Percentiles rank a stretch among this genome's conserved stretches.
Evolutionary conservation across 768 basidiomycete genomes (phyloP).

Genomic region (Tylopilus felleus): DNA sequence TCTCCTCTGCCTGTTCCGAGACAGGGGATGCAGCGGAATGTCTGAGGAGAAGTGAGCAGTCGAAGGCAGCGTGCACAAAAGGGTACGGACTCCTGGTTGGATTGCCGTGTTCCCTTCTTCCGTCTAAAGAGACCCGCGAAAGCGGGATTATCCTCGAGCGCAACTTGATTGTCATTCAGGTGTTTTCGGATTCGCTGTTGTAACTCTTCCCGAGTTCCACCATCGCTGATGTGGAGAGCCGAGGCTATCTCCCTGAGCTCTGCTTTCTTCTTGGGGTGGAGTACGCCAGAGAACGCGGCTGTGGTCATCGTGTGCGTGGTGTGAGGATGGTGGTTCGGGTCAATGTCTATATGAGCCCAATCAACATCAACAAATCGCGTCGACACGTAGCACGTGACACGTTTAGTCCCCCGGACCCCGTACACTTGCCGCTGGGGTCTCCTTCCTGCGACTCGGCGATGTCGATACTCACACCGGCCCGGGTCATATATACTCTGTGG

Average conservation of each 20-base stretch:
- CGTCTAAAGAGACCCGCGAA: constrained; percentile 55
- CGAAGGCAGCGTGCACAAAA: background rate
- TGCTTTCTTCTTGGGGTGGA: constrained; percentile 64
- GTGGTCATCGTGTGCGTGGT: constrained; percentile 38
- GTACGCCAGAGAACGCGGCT: constrained; percentile 46
- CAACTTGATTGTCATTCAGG: constrained; percentile 51
- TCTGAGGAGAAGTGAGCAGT: constrained; percentile 3
- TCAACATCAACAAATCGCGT: constrained; percentile 33
- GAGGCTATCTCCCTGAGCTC: constrained; percentile 61
- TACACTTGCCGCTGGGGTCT: background rate
- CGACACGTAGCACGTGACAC: constrained; percentile 24
- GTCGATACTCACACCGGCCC: background rate
- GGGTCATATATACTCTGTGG: background rate
- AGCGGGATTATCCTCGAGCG: constrained; percentile 52
- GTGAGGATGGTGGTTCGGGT: constrained; percentile 13
- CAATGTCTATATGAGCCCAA: constrained; percentile 14
- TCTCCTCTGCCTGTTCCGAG: constrained; percentile 11
- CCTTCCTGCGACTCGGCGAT: too few species aligned
- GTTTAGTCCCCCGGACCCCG: constrained; percentile 10
- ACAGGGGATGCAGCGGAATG: constrained; percentile 18
- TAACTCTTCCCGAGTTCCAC: constrained; percentile 63
- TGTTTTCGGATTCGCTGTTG: constrained; percentile 60
- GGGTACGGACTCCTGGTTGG: constrained; percentile 11
- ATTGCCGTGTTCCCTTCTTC: constrained; percentile 33
- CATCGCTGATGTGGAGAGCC: constrained; percentile 49